Evolutionary conservation across 2,329 filamentous ascomycete genomes (phyloP).

Genomic region (Penicillium sp.): DNA sequence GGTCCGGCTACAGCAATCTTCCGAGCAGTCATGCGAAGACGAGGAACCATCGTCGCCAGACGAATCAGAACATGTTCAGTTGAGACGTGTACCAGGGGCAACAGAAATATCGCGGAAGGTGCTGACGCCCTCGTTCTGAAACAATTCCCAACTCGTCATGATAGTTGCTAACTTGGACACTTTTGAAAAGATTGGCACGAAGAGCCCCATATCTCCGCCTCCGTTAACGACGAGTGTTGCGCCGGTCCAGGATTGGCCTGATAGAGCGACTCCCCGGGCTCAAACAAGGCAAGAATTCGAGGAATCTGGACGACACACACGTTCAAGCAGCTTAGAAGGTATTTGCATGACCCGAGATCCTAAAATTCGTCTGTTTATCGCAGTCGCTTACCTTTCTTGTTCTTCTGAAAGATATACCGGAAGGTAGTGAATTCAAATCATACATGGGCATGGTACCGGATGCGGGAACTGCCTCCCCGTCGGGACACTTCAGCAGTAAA

Average conservation of each 20-base stretch:
- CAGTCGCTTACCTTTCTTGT: conserved; percentile 13
- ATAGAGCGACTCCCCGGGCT: conserved; percentile 76
- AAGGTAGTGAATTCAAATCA: conserved; percentile 27
- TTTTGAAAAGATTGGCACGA: conserved; percentile 29
- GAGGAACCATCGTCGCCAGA: conserved; percentile 16
- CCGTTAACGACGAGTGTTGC: conserved; percentile 76
- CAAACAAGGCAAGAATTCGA: conserved; percentile 79
- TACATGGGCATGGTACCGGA: conserved; percentile 12
- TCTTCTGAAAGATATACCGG: conserved; percentile 37
- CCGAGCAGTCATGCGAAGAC: conserved; percentile 16
- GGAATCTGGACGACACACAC: conserved; percentile 53
- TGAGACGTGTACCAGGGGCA: conserved; percentile 1
- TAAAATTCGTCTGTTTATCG: conserved; percentile 28
- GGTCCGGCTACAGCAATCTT: conserved; percentile 8
- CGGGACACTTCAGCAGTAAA: conserved; percentile 52
- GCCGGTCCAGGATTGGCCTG: conserved; percentile 66
- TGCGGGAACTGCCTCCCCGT: conserved; percentile 24
- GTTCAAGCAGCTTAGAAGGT: conserved; percentile 80
- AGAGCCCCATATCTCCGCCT: conserved; percentile 63
- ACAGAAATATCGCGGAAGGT: conserved; percentile 23
- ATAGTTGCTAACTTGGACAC: not conserved
- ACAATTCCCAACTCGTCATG: not conserved
- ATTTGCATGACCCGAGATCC: conserved; percentile 37
- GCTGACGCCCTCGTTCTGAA: not conserved
- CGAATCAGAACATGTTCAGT: conserved; percentile 11